Evolutionary conservation across 345 rosid species (phyloP), one percentile per base, ranked within the genome.

Genomic region (Diplotaxis tenuifolia): DNA sequence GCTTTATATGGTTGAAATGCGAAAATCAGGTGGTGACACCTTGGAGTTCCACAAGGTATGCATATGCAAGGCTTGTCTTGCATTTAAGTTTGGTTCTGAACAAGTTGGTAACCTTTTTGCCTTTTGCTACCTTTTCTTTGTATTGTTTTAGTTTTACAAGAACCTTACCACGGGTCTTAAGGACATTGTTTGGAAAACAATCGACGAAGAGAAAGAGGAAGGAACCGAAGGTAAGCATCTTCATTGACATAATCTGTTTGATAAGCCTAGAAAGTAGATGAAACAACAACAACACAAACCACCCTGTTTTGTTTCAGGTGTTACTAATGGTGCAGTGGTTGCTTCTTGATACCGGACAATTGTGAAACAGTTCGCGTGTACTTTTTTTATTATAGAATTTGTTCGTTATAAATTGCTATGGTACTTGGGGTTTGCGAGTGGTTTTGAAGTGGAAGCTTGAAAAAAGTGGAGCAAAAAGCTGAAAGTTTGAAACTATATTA

Each of bases 21-120:
- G 94, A 28, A 95, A 95, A 78, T 85, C 98, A 59, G 92, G 88
- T 27, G 99, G 99, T 68, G 99, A 95, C 78, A 95, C 99, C 52
- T 86, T 95, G 77, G 99, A 95, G 79, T 95, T 90, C 80, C 97
- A 95, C 84, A 86, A 90, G 94, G 99, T 95, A 83, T 21, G 53
- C 67, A 49, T 55, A 56, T 68, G 57, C 20, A 40, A 40, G n/a
- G 20, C 49, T 61, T 45, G 62, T n/a, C 12, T 61, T 61, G 62
- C 53, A 65, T 62, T 27, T 71, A 27, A 47, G 40, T 53, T 28
- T 25, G 25, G 8, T 47, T 28, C 70, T 49, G 27, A 28, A 66
- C 42, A 19, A 22, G 4, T 6, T 15, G 9, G 11, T 36, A 47
- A 32, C 23, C n/a, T 23, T 9, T n/a, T 23, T 36, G 14, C 23